Percentiles rank a stretch among this genome's conserved stretches.
Conservation (phyloP, 2,329 filamentous ascomycete species). For the Lecanicillium sp. region DNA sequence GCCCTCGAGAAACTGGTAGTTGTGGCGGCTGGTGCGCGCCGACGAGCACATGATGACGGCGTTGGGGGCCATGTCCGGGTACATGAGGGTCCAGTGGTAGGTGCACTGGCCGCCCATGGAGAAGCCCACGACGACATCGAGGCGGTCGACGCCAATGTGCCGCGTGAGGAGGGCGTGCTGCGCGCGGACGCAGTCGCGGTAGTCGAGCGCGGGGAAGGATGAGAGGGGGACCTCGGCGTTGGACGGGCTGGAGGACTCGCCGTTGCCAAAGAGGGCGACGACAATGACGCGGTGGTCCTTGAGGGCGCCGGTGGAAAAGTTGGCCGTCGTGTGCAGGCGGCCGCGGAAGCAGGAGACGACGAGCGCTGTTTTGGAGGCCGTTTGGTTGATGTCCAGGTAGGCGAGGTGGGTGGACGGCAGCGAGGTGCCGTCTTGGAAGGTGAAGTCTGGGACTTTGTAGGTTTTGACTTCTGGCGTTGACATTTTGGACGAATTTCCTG, state of each 20-base stretch:
- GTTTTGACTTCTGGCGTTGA: slow-evolving; percentile 12
- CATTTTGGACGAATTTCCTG: background rate
- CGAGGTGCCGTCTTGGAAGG: slow-evolving; percentile 20
- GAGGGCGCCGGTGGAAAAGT: slow-evolving; percentile 34
- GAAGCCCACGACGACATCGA: slow-evolving; percentile 37
- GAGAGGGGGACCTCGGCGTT: slow-evolving; percentile 26
- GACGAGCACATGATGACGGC: slow-evolving; percentile 37
- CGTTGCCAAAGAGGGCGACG: slow-evolving; percentile 38
- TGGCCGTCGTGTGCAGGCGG: slow-evolving; percentile 38
- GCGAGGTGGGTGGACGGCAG: slow-evolving; percentile 21
- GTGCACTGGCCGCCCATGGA: slow-evolving; percentile 43
- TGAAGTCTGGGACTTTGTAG: slow-evolving; percentile 27
- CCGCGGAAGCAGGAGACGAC: slow-evolving; percentile 50
- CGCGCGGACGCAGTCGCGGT: slow-evolving; percentile 34
- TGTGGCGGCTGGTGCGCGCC: slow-evolving; percentile 36
- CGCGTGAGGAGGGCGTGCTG: slow-evolving; percentile 30
- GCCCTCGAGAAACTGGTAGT: slow-evolving; percentile 39
- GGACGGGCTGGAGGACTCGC: slow-evolving; percentile 39
- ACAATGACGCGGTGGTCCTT: slow-evolving; percentile 36
- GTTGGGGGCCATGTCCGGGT: slow-evolving; percentile 29
- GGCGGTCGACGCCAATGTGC: slow-evolving; percentile 21
- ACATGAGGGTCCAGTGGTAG: slow-evolving; percentile 38
- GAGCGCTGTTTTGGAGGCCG: slow-evolving; percentile 31
- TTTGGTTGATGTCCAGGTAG: slow-evolving; percentile 17
- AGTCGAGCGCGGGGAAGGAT: slow-evolving; percentile 30